Conservation (phyloP, 306 rosid species). For the Betula pendula region DNA sequence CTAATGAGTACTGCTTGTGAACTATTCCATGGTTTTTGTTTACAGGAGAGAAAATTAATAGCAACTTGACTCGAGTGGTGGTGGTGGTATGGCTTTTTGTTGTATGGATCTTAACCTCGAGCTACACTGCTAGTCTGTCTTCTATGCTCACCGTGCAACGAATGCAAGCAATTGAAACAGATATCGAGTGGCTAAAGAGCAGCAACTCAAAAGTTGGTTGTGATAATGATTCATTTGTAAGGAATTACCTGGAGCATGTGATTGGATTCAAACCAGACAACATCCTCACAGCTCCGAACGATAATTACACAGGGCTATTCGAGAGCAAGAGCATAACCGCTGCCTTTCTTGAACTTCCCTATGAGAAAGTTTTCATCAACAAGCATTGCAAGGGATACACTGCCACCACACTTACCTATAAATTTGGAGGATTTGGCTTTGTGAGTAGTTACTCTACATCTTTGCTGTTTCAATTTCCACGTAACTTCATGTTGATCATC, state of each 20-base stretch:
- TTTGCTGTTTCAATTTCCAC: background rate
- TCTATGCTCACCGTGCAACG: conserved; percentile 53
- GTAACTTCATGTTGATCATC: background rate
- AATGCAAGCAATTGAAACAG: conserved; percentile 23
- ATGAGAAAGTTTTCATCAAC: conserved; percentile 48
- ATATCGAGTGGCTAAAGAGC: conserved; percentile 47
- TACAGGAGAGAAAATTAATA: conserved; percentile 48
- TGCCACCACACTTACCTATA: conserved; percentile 33
- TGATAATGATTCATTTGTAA: conserved; percentile 47
- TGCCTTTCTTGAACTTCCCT: conserved; percentile 74
- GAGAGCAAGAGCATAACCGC: conserved; percentile 40
- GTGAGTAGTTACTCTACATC: conserved; percentile 39
- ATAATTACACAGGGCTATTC: conserved; percentile 29
- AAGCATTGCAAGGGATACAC: conserved; percentile 47
- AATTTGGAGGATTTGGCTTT: conserved; percentile 77
- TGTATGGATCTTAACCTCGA: conserved; percentile 54
- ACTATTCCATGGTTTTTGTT: conserved; percentile 11
- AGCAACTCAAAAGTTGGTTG: conserved; percentile 49
- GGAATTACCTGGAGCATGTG: conserved; percentile 40
- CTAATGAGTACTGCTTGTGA: background rate
- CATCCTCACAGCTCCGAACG: conserved; percentile 22
- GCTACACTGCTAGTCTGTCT: conserved; percentile 76
- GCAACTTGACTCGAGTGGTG: conserved; percentile 50
- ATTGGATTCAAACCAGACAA: conserved; percentile 32
- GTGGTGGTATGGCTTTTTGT: conserved; percentile 53